These are phyloP conservation scores for Limtongia smithiae DNA, from an alignment of 805 yeast species.

Conservation along the genomic window DNA sequence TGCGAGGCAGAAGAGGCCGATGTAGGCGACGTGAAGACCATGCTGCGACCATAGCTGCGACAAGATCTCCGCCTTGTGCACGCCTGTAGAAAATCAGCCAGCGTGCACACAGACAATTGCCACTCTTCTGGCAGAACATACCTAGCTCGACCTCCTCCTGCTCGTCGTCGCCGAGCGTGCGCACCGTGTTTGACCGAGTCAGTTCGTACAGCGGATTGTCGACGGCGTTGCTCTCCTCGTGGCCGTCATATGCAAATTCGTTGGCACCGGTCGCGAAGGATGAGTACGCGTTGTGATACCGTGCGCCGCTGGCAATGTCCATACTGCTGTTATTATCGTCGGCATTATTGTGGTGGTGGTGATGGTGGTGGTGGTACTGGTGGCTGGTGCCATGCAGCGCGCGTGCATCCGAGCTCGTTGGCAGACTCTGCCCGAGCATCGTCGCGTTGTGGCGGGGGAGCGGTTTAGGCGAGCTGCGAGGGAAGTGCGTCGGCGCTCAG, in stretches of 20 bases:
- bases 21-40: slow-evolving; percentile 22
- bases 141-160: slow-evolving; percentile 15
- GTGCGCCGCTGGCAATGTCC: slow-evolving; percentile 9
- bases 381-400: no score
- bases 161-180: slow-evolving; percentile 1
- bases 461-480: no score
- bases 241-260: no score
- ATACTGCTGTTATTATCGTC: no score
- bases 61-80: slow-evolving; percentile 20
- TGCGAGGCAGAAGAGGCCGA: slow-evolving; percentile 29
- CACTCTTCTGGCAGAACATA: neutral
- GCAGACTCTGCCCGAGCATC: no score
- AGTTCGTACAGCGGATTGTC: neutral
- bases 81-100: slow-evolving; percentile 11
- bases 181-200: slow-evolving; percentile 1
- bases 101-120: neutral
- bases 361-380: neutral
- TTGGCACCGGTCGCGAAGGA: neutral
- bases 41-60: slow-evolving; percentile 27
- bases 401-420: no score
- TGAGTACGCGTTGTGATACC: slow-evolving; percentile 17
- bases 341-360: no score
- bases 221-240: neutral
- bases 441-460: no score
- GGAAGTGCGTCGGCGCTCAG: no score